Base-by-base conservation (phyloP, 2,329 filamentous ascomycete species). In the Acrocalymma vagum region DNA sequence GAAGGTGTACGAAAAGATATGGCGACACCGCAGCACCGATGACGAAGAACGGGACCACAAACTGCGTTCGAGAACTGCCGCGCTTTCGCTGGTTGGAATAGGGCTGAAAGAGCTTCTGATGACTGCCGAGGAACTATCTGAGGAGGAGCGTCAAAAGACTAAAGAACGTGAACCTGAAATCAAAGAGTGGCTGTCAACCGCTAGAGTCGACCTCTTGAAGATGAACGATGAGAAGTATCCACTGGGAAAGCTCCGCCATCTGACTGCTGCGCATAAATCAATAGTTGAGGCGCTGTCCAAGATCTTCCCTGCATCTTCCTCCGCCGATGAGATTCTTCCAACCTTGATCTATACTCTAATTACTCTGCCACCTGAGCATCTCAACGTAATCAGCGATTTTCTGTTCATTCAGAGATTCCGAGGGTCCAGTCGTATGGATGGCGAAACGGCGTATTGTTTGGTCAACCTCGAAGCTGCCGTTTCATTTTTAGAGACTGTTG, bases 321-420 rank as follows among this genome's bases (percentile, higher is more conserved):
- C 94, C 1, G 94, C 94, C 3, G 94, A 99, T 64, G 94, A 97
- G 71, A 95, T 99, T 38, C 85, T 99, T 67, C 94, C 94, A 1
- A 96, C 95, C 69, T 80, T 99, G 49, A 99, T 99, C 48, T 99
- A 95, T 73, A 90, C 91, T 0, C 81, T 99, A 45, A 95, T 99
- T 64, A 96, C 91, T 3, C 86, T 92, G 29, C 87, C 90, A 0
- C 88, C 92, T 0, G 88, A 94, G 68, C 83, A 86, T 22, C 85
- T 97, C 31, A 89, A 92, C 67, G 87, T 92, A 39, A 90, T 96
- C 62, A 97, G 93, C 75, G 95, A 99, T 66, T 77, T 95, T n/a
- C 84, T 88, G 56, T 99, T 97, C 66, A 91, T 97, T 53, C 92
- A 97, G 65, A 79, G 88, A 48, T 99, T 99, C 66, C 84, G 94